Evolutionary conservation across 257 asterid genomes (phyloP).

Genomic region (Ballota nigra): DNA sequence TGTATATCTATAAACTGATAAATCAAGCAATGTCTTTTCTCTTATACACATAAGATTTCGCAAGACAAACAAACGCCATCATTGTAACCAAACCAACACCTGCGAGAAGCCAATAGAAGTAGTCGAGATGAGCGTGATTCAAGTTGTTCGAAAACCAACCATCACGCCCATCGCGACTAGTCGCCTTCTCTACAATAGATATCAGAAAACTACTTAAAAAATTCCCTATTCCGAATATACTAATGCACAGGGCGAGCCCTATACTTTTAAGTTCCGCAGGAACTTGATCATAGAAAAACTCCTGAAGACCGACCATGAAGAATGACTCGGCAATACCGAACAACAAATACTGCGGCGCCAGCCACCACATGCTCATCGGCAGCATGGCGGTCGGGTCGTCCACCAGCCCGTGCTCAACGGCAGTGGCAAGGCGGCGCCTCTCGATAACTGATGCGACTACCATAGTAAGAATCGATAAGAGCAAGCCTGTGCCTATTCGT

Average conservation of each 20-base stretch:
- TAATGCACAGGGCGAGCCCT: conserved; percentile 40
- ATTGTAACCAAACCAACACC: conserved; percentile 12
- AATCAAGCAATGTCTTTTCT: no score
- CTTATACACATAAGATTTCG: conserved; percentile 29
- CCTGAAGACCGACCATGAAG: not conserved
- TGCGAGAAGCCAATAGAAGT: conserved; percentile 47
- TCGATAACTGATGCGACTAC: conserved; percentile 40
- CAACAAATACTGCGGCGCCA: conserved; percentile 47
- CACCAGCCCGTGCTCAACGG: conserved; percentile 25
- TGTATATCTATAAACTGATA: no score
- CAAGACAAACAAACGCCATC: conserved; percentile 20
- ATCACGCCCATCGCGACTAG: no score
- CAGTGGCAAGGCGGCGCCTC: conserved; percentile 33
- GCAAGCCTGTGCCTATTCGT: conserved; percentile 36
- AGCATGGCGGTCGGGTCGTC: conserved; percentile 26
- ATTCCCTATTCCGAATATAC: conserved; percentile 44
- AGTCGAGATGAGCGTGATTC: conserved; percentile 48
- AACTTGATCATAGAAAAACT: conserved; percentile 50
- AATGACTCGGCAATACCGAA: conserved; percentile 37
- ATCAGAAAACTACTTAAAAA: conserved; percentile 43
- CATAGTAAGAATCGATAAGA: conserved; percentile 30
- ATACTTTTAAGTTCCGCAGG: conserved; percentile 40
- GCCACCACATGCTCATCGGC: conserved; percentile 62
- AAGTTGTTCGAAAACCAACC: conserved; percentile 46
- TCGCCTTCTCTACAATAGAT: no score